Percentiles rank a stretch among this genome's conserved stretches.
Evolutionary conservation across 768 basidiomycete species (phyloP).

Genomic region (Pluteus cervinus): DNA sequence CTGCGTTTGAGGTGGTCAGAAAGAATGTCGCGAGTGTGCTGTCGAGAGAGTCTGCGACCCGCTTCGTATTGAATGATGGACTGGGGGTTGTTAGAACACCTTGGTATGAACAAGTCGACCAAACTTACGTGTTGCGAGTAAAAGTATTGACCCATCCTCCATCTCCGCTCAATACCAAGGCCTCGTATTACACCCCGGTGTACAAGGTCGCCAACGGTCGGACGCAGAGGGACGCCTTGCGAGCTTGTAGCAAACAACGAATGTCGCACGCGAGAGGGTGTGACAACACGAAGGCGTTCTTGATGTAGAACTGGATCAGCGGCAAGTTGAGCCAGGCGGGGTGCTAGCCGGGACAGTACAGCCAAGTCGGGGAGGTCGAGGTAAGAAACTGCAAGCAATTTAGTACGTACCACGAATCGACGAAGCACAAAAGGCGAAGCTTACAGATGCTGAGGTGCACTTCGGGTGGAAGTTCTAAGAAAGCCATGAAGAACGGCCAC

Average conservation of each 20-base stretch:
- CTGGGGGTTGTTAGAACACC: conserved; percentile 26
- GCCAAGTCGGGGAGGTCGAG: conserved; percentile 71
- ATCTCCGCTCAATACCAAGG: conserved; percentile 56
- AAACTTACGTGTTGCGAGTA: conserved; percentile 51
- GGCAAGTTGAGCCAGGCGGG: conserved; percentile 42
- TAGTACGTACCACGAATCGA: neutral
- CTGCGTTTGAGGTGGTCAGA: conserved; percentile 50
- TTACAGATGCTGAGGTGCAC: conserved; percentile 52
- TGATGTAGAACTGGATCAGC: conserved; percentile 61
- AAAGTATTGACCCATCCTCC: conserved; percentile 62
- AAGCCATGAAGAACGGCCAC: too few species aligned
- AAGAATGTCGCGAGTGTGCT: conserved; percentile 45
- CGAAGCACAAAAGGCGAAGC: conserved; percentile 12
- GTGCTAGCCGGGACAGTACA: conserved; percentile 41
- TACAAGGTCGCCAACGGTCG: conserved; percentile 60
- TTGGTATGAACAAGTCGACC: conserved; percentile 3
- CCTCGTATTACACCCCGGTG: conserved; percentile 69
- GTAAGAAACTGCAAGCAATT: conserved; percentile 45
- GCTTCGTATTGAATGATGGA: conserved; percentile 65
- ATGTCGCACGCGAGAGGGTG: conserved; percentile 64
- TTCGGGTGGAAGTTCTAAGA: conserved; percentile 46
- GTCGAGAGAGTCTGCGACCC: conserved; percentile 45
- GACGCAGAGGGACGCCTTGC: conserved; percentile 50
- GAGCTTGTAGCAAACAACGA: conserved; percentile 55
- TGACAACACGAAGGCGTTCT: conserved; percentile 51